Evolutionary conservation across 2,329 filamentous ascomycete genomes (phyloP), one percentile per base, ranked within the genome.

Genomic region (Penicillium expansum): DNA sequence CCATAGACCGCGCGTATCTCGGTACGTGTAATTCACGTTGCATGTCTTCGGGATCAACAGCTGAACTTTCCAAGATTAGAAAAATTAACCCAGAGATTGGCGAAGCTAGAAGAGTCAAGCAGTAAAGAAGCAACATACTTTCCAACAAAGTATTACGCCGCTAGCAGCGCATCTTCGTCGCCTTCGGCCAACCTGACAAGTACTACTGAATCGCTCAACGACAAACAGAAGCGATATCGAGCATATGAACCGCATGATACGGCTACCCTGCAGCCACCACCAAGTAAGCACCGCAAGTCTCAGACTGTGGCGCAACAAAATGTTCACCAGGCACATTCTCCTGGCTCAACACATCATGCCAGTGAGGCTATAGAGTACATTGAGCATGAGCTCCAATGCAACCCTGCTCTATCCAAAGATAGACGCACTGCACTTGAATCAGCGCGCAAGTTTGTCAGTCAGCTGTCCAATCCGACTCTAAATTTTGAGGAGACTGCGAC

Each of bases 331-430:
- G 44, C 27, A 18, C 57, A 63, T 43, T 65, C 61, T 16, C 62
- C 59, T 16, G 56, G 49, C 38, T 58, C 63, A 37, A 60, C 62
- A 5, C 62, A 56, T 3, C 62, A 65, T 55, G 64, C 59, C 10
- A 62, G 55, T 43, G 63, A 67, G 49, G 64, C 64, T 11, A 57
- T 55, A 18, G 64, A 62, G 29, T 65, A 62, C n/a, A 64, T 67
- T 29, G 63, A 66, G 27, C 58, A 63, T 50, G 65, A 67, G 20
- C 61, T 67, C 4, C 57, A 66, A 52, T 65, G 63, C 22, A 67
- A 67, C 10, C 60, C 49, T 2, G 57, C 58, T 16, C 56, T 67
- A 22, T 66, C 63, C 13, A 60, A 65, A 5, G 65, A 67, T 24
- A 57, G 63, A 39, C 57, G 65, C 3, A 60, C 51, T 16, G 54